Conservation (phyloP, 225 moss, liverwort and hornwort species). For the Polytrichum formosum region DNA sequence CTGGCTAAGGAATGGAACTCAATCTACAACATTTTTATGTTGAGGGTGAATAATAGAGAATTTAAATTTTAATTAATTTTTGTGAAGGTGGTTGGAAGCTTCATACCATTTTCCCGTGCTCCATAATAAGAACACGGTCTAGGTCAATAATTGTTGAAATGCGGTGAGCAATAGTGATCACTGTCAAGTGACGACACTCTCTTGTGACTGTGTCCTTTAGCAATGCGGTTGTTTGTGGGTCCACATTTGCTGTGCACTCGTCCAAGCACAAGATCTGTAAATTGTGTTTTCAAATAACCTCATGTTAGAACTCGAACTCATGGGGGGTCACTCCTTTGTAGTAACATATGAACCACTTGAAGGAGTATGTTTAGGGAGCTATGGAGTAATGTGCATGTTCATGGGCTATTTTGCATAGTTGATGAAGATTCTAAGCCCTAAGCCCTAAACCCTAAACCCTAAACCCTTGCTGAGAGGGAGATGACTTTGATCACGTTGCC, state of each 20-base stretch:
- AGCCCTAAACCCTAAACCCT: too few relatives aligned
- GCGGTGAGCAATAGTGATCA: conserved; percentile 63
- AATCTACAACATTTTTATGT: too few relatives aligned
- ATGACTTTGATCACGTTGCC: too few relatives aligned
- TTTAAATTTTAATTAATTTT: not conserved
- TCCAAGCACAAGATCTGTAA: conserved; percentile 62
- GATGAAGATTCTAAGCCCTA: too few relatives aligned
- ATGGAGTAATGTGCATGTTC: too few relatives aligned
- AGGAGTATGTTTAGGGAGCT: too few relatives aligned
- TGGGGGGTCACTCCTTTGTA: too few relatives aligned
- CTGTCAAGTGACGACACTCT: conserved; percentile 51
- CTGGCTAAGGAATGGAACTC: too few relatives aligned
- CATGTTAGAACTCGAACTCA: too few relatives aligned
- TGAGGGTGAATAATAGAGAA: not conserved
- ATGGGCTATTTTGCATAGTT: too few relatives aligned
- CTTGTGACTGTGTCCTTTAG: conserved; percentile 54
- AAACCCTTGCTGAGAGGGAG: too few relatives aligned
- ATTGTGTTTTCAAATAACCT: not conserved
- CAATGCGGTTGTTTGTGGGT: conserved; percentile 53
- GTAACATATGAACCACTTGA: too few relatives aligned
- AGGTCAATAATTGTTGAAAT: conserved; percentile 47
- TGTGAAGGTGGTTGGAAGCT: not conserved
- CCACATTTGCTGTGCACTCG: conserved; percentile 65
- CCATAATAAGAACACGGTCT: conserved; percentile 56
- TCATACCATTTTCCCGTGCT: conserved; percentile 49